A percentile compares a stretch with the other conserved stretches of the same genome.
Evolutionary conservation across 768 basidiomycete genomes (phyloP).

Genomic region (Imleria badia): DNA sequence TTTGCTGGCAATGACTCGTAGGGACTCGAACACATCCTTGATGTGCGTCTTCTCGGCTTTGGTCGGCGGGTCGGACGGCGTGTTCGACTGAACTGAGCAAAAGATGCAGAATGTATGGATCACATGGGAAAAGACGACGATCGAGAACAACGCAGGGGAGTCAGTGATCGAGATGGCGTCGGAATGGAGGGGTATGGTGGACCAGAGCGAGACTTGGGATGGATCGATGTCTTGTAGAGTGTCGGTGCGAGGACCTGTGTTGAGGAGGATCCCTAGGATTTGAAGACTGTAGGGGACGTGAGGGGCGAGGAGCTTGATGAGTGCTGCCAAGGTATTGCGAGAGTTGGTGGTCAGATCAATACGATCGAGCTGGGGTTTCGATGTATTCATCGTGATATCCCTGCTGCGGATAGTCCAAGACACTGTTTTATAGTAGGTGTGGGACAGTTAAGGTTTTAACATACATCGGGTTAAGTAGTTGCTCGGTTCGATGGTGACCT

Average conservation of each 20-base stretch:
- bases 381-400: neutral
- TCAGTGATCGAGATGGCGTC: neutral
- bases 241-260: constrained; percentile 13
- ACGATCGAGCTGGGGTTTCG: constrained; percentile 2
- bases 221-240: constrained; percentile 12
- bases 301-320: constrained; percentile 15
- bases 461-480: no score
- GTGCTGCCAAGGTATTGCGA: neutral
- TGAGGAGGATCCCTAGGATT: constrained; percentile 20
- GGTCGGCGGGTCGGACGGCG: neutral
- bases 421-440: no score
- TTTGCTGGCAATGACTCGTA: constrained; percentile 4
- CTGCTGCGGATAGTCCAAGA: no score
- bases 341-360: constrained; percentile 9
- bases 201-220: constrained; percentile 20
- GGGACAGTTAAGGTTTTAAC: no score
- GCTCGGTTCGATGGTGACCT: no score
- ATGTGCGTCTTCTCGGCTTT: constrained; percentile 15
- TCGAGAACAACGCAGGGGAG: constrained; percentile 17
- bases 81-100: constrained; percentile 14
- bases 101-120: constrained; percentile 15
- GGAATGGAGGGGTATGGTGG: constrained; percentile 11
- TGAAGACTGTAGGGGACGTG: constrained; percentile 12
- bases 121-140: constrained; percentile 13
- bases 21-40: constrained; percentile 8